Base-by-base conservation (phyloP, 306 rosid genomes). In the Luffa acutangula region DNA sequence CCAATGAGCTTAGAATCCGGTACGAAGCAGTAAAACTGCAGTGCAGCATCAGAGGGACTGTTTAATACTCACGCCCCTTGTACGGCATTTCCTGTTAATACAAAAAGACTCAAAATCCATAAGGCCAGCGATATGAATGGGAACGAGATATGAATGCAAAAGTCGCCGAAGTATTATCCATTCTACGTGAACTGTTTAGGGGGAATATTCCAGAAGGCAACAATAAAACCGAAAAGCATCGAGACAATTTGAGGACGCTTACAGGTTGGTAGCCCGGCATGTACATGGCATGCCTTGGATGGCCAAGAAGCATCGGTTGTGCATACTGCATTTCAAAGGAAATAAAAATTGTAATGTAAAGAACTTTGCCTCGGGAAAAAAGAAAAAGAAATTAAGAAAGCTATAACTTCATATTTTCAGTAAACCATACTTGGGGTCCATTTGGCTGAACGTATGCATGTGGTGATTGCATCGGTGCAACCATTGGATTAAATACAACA, bases 231-330 rank as follows among this genome's bases (percentile, higher is more conserved):
- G n/a, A 64, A 49, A 37, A 46, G 46, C 8, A n/a, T 49, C 45
- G 39, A 14, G 75, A 66, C 21, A 67, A 21, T 18, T 14, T 41
- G 57, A 48, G 63, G 84, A 84, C 76, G 59, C 98, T 92, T 95
- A 95, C 98, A 85, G 93, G 93, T 76, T 83, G 89, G 85, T 90
- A 91, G 87, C 79, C 82, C 31, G 89, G 97, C 98, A 92, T 71
- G 87, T 89, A 93, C 58, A 87, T 33, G 78, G 88, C 89, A 81
- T 85, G 99, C 84, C 99, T 89, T 71, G 92, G 99, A 79, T 89
- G 97, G 77, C 93, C 91, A 83, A 85, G 76, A 80, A 87, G 87
- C 90, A 89, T 87, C 75, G 84, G 92, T 67, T 86, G 99, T 75
- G 92, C 97, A 80, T 91, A 95, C 97, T 95, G 94, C 90, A 85